Percentiles rank a stretch among this genome's conserved stretches.
Evolutionary conservation across 2,329 filamentous ascomycete genomes (phyloP).

Genomic region (Furcasterigmium sp.): DNA sequence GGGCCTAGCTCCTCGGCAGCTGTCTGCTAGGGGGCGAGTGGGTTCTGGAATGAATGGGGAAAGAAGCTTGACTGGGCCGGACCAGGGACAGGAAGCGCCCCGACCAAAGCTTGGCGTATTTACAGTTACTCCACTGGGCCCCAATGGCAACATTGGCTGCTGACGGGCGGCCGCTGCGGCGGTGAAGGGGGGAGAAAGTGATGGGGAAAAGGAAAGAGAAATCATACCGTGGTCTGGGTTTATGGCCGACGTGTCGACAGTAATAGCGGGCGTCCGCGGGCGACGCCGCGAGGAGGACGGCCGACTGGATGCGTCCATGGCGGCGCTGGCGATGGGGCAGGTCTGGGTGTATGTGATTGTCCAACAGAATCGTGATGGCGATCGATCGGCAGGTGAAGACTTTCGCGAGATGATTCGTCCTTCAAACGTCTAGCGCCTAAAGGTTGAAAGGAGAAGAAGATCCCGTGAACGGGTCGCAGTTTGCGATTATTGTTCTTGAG

Average conservation of each 20-base stretch:
- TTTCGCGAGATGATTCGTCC: too few relatives aligned
- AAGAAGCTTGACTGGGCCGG: neutral
- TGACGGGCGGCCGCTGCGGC: neutral
- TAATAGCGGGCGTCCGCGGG: conserved; percentile 12
- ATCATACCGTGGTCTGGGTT: conserved; percentile 12
- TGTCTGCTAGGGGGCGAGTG: neutral
- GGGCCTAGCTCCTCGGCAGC: neutral
- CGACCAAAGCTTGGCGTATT: neutral
- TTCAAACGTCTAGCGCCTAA: too few relatives aligned
- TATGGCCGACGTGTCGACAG: conserved; percentile 12
- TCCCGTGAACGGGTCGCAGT: too few relatives aligned
- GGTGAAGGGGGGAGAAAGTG: conserved; percentile 1
- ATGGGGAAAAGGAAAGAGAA: conserved; percentile 2
- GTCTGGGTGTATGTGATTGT: too few relatives aligned
- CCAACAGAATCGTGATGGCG: too few relatives aligned
- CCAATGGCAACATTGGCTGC: too few relatives aligned
- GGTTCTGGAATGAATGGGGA: neutral
- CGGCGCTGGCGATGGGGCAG: neutral
- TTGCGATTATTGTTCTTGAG: too few relatives aligned
- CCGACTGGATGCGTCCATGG: neutral
- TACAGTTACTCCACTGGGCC: too few relatives aligned
- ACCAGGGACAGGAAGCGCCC: neutral
- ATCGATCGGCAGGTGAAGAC: too few relatives aligned
- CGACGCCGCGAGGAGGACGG: conserved; percentile 4
- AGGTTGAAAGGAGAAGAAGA: too few relatives aligned